Base-by-base conservation (phyloP, 176 grass and related monocot species). In the Ensete glaucum region DNA sequence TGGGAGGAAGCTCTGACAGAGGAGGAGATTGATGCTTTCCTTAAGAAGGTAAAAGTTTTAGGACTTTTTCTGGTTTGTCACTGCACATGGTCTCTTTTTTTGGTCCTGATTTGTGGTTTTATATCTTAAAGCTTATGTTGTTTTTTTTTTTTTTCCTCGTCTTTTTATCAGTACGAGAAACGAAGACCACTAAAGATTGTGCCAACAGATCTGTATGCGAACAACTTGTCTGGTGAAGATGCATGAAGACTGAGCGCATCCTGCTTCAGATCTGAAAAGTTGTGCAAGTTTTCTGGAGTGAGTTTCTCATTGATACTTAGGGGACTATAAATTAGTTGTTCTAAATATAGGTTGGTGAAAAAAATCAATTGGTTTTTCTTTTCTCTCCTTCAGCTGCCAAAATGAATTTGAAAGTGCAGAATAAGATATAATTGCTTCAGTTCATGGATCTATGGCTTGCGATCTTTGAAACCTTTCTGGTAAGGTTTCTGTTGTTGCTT, bases 11-110 rank as follows among this genome's bases (percentile, higher is more conserved):
- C 86, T 74, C 76, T 92, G 84, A 69, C 78, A 76, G 78, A 88
- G 54, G 89, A 92, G 70, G 89, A 92, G 62, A 92, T 92, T 67
- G 89, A 86, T 25, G 86, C 80, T 77, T 92, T 79, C 81, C 22
- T 52, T 25, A 77, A 64, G n/a, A 65, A 67, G 75, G 75, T 77
- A 77, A n/a, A 43, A 20, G 51, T 54, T 52, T 63, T 74, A 17
- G 34, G 34, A 43, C 34, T 43, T 43, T 43, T 6, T 43, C 34
- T 6, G 4, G 34, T 43, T 43, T 43, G 34, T 43, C 34, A 43
- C 34, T 6, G 4, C 4, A 0, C 34, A 43, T 43, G 34, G 4
- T 43, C 24, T 43, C 3, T 43, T 43, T 60, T 60, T 60, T 20
- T 21, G 57, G 57, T 19, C 8, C n/a, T 60, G 1, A 7, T 3